Evolutionary conservation across 768 basidiomycete genomes (phyloP), one percentile per base, ranked within the genome.

Genomic region (Kwoniella newhampshirensis): DNA sequence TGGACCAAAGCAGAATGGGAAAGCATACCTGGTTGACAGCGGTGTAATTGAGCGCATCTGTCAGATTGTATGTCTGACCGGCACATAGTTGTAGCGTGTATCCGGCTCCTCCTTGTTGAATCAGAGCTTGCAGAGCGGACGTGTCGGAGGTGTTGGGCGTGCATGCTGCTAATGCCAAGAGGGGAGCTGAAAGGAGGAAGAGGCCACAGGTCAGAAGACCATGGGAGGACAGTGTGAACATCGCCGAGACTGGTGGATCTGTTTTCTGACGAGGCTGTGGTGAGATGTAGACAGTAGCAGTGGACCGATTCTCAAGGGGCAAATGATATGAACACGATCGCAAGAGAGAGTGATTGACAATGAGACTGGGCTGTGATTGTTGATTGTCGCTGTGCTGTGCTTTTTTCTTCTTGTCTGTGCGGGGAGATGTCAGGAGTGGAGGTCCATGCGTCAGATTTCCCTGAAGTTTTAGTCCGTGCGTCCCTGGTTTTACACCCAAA

Each of bases 21-120:
- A 17, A 28, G 57, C 67, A 51, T 53, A 70, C 71, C 62, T 70
- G 68, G 64, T 85, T 79, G 0, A 82, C 79, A 11, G 84, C 81
- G 0, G 84, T 79, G 64, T 89, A 89, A 28, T 81, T 75, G 47
- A 92, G 80, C 0, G 87, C 85, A 2, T 83, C 81, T 51, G 82
- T 80, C 59, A 91, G 82, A 59, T 81, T 57, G 68, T 92, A 91
- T 45, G 81, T 77, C 51, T 81, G 74, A 27, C 78, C 76, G 1
- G 84, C 84, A 75, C 90, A 92, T 2, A 92, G 80, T 13, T 77
- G 78, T 4, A 92, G 81, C 5, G 80, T 78, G 71, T 84, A 91
- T 23, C 85, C 86, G n/a, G 30, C 51, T 13, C 72, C 72, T 17
- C 70, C 70, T 15, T 49, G 28, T 7, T 39, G 50, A 2, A 74